Conservation (phyloP, 495 filamentous ascomycete genomes). For the Annulohypoxylon moriforme region DNA sequence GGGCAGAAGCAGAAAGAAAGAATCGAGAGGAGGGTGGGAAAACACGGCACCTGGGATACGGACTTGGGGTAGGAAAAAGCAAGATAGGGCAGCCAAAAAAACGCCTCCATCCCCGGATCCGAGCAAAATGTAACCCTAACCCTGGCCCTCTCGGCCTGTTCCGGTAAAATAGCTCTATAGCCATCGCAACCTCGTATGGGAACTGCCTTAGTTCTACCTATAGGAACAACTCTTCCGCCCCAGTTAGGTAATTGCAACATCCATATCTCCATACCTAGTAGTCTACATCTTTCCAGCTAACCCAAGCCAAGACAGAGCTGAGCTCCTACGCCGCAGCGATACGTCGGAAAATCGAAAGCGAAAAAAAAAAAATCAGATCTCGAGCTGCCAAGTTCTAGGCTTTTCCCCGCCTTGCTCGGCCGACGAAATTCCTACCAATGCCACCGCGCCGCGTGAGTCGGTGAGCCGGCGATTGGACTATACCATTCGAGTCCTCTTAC, state of each 20-base stretch:
- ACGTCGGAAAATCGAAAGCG: neutral
- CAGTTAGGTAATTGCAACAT: neutral
- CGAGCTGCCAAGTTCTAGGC: conserved; percentile 5
- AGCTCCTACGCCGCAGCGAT: neutral
- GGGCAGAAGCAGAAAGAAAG: neutral
- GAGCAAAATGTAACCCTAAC: conserved; percentile 28
- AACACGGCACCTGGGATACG: conserved; percentile 10
- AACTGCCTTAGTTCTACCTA: no score
- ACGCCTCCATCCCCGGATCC: conserved; percentile 22
- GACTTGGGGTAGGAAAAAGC: neutral
- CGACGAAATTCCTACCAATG: conserved; percentile 11
- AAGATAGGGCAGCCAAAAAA: conserved; percentile 3
- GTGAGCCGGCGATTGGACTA: neutral
- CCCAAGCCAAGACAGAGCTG: neutral
- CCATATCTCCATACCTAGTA: neutral
- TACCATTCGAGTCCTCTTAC: neutral
- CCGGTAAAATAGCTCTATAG: conserved; percentile 4
- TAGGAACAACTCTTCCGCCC: neutral
- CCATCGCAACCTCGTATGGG: neutral
- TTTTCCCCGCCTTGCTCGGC: neutral
- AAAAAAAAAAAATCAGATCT: neutral
- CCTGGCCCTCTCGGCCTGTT: conserved; percentile 10
- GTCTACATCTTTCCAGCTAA: neutral
- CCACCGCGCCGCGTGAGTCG: conserved; percentile 19
- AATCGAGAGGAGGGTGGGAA: neutral